phyloP scores from a whole-genome alignment of 805 yeast genomes.

The Metschnikowia shivogae region DNA sequence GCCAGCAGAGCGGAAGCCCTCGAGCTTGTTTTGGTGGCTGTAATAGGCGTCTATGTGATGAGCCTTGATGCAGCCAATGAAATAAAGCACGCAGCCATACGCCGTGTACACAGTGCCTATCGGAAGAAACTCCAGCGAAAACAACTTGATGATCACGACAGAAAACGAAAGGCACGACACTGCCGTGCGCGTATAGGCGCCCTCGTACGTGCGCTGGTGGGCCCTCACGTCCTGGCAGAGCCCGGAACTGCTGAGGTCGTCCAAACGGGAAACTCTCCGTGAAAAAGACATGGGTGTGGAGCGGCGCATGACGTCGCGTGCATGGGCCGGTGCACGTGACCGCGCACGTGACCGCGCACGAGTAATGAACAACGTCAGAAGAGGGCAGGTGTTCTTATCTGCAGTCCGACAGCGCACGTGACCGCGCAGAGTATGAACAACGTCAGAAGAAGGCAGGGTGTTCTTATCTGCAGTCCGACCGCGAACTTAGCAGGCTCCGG shows the following conservation, averaged over 20 bases:
- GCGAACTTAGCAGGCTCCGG: no score
- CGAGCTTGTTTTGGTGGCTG: slow-evolving; percentile 32
- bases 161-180: slow-evolving; percentile 65
- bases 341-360: neutral
- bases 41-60: slow-evolving; percentile 34
- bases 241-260: slow-evolving; percentile 35
- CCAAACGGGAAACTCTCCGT: slow-evolving; percentile 26
- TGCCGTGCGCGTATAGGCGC: slow-evolving; percentile 74
- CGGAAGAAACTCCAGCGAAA: slow-evolving; percentile 58
- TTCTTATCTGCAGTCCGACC: no score
- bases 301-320: neutral
- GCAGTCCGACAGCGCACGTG: no score
- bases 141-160: slow-evolving; percentile 59
- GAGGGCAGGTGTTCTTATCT: no score
- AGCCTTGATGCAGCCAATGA: slow-evolving; percentile 37
- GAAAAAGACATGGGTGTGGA: slow-evolving; percentile 5
- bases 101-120: slow-evolving; percentile 63
- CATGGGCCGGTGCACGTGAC: neutral
- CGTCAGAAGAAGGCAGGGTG: no score
- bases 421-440: no score
- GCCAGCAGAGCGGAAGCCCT: slow-evolving; percentile 58
- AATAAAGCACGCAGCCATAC: slow-evolving; percentile 47
- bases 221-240: slow-evolving; percentile 56
- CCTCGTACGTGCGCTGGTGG: slow-evolving; percentile 79
- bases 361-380: no score